Conservation (phyloP, 345 rosid species). For the Crucihimalaya himalaica region DNA sequence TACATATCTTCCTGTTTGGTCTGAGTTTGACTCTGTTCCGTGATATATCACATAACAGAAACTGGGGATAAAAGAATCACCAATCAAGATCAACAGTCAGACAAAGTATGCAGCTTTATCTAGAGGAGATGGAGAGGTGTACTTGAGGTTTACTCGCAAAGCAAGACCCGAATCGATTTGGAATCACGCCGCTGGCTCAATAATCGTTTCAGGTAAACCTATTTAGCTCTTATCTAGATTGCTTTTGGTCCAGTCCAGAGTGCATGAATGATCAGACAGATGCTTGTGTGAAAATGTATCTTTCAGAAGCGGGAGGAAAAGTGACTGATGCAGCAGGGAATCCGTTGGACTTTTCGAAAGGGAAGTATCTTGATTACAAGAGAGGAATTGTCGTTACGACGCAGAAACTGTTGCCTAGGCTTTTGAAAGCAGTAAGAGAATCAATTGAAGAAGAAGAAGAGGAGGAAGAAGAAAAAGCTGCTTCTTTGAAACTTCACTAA, state of each 20-base stretch:
- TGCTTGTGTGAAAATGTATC: constrained; percentile 7
- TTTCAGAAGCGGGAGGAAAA: constrained; percentile 86
- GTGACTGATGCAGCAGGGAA: constrained; percentile 73
- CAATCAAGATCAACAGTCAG: constrained; percentile 94
- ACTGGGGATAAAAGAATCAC: constrained; percentile 86
- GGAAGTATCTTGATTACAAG: constrained; percentile 66
- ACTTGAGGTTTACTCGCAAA: constrained; percentile 76
- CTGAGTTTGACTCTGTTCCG: neutral
- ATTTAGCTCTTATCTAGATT: neutral
- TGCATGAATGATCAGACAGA: constrained; percentile 12
- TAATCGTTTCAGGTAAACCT: constrained; percentile 75
- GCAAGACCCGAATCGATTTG: constrained; percentile 92
- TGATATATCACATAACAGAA: constrained; percentile 48
- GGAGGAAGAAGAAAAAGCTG: constrained; percentile 33
- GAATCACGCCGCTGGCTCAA: constrained; percentile 97
- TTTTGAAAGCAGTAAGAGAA: constrained; percentile 75
- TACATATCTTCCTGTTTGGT: neutral
- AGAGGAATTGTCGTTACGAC: constrained; percentile 81
- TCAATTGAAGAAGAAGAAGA: constrained; percentile 48
- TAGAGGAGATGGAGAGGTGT: constrained; percentile 94
- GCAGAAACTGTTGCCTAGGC: constrained; percentile 74
- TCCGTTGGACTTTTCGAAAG: constrained; percentile 78
- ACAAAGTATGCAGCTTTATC: constrained; percentile 90
- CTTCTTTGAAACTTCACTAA: constrained; percentile 37
- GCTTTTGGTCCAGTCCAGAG: neutral